Evolutionary conservation across 352 stramenopile species (phyloP), one percentile per base, ranked within the genome.

Genomic region (Phytophthora nicotianae): DNA sequence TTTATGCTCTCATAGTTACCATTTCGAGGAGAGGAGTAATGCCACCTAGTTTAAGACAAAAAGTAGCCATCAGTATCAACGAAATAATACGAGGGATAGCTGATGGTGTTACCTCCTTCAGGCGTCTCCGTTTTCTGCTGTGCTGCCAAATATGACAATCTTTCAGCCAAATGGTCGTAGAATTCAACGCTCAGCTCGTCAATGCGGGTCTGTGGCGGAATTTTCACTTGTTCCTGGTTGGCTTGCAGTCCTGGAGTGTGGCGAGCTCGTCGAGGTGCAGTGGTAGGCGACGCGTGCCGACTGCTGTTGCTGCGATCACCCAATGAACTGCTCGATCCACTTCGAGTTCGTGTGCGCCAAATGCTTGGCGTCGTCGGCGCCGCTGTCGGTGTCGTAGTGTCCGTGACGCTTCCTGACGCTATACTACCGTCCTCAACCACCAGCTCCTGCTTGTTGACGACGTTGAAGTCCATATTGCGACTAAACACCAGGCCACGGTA

Each of bases 401-500:
- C 59, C 26, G 42, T 65, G 19, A 19, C 41, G 42, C 52, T 57
- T 43, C 55, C 35, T 37, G 57, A 53, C 32, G 50, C 47, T 48
- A 46, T 17, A 21, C 46, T 62, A 3, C 68, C 74, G 38, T 74
- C 49, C 21, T 85, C 70, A 7, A 90, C 53, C 21, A 75, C 65
- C 54, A 89, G 56, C 16, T 87, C 72, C 21, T 83, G 63, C 48
- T 90, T 90, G 53, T 89, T 85, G 23, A 88, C 79, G 1, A 92
- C 71, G 43, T 73, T 84, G 48, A 93, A 93, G 40, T 83, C 79
- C 13, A 74, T 60, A 38, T 83, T 87, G 47, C 79, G 81, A 48
- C 66, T 89, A 62, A 95, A 95, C 7, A 92, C 59, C 29, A 95
- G 78, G 0, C 86, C 86, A 5, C 81, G 80, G 49, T 80, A 81